Percentiles rank a stretch among this genome's conserved stretches.
phyloP scores from a whole-genome alignment of 2,329 filamentous ascomycete genomes.

The Pseudogymnoascus sp. region DNA sequence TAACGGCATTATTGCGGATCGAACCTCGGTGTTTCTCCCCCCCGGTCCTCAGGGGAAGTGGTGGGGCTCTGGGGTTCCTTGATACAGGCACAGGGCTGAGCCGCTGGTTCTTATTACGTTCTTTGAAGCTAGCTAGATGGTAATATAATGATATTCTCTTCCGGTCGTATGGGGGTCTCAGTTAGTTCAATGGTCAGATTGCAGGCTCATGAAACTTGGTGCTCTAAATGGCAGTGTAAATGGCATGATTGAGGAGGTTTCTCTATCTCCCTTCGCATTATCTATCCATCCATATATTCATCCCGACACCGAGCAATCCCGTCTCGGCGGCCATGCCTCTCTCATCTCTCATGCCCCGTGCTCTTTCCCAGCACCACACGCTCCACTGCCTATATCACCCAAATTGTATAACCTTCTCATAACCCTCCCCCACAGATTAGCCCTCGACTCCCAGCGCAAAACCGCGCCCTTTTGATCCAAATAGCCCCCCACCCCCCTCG shows the following conservation, averaged over 20 bases:
- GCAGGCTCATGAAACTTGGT: neutral
- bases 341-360: neutral
- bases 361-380: neutral
- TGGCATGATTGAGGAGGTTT: neutral
- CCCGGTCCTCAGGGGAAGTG: neutral
- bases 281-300: neutral
- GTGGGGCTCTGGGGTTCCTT: neutral
- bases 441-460: neutral
- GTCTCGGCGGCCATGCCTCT: neutral
- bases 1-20: neutral
- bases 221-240: neutral
- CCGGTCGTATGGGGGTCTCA: neutral
- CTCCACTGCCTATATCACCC: neutral
- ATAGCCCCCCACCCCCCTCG: neutral
- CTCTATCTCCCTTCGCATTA: neutral
- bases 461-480: neutral
- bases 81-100: neutral
- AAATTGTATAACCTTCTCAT: neutral
- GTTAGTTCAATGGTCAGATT: neutral
- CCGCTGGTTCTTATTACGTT: neutral
- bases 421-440: neutral
- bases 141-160: neutral
- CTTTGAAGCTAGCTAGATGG: neutral
- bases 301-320: neutral
- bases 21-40: neutral